Base-by-base conservation (phyloP, 805 yeast genomes). In the Yamadazyma kitorensis region DNA sequence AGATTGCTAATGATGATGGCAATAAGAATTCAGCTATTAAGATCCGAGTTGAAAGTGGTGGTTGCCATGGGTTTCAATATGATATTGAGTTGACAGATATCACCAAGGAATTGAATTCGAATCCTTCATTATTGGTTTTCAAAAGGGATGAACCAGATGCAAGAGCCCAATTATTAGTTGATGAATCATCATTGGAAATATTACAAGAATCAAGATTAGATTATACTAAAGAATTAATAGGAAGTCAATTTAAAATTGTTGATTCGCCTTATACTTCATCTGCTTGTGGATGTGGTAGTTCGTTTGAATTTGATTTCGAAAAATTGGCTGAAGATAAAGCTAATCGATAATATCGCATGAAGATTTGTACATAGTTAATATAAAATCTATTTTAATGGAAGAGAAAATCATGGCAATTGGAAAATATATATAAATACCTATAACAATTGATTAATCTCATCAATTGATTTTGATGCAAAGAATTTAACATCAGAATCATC, bases 41-140 rank as follows among this genome's bases (percentile, higher is more conserved):
- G 33, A 76, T 91, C 3, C 64, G 70, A 9, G 97, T 93, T 7
- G 96, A 88, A 48, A 83, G 95, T 51, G 98, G 98, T 7, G 98
- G 98, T 1, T 93, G 98, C 56, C 98, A 93, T 57, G 98, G 98
- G 13, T 93, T 86, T 60, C 98, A 93, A 59, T 93, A 93, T 54
- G 74, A 82, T 44, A 64, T 93, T 51, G 73, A 78, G 34, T 68
- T 93, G 28, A 70, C 79, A 4, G 71, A 73, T 39, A 45, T 64
- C 27, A 37, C 40, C 4, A 48, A 58, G 21, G 74, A 66, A 32
- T 47, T 64, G 11, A 59, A 56, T 8, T 58, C 60, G 17, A 59
- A 48, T 7, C 58, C 62, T 7, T 53, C 48, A 5, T 45, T 63
- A 21, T 68, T 80, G 13, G 68, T 87, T 5, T 86, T 87, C 52